A percentile compares a stretch with the other conserved stretches of the same genome.
Conservation (phyloP, 202 grass and related monocot genomes). For the Dendrocalamus latiflorus region DNA sequence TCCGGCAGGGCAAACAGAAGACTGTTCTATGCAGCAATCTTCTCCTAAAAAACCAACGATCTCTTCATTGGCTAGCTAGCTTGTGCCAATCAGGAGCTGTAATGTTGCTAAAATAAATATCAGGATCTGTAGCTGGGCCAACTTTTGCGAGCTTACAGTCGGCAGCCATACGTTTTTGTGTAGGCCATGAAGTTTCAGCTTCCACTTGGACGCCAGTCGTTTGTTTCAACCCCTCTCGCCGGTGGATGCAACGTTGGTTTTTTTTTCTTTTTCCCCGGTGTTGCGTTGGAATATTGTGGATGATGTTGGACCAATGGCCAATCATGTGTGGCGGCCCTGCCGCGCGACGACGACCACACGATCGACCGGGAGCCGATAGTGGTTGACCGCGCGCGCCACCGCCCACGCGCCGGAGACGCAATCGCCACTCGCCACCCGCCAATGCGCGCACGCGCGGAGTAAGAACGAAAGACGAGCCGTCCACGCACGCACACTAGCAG, state of each 20-base stretch:
- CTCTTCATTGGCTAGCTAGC: not conserved
- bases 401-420: not conserved
- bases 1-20: not conserved
- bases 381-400: not conserved
- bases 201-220: no score
- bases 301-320: not conserved
- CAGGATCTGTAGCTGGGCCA: not conserved
- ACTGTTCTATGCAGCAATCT: not conserved
- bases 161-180: no score
- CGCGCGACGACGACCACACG: not conserved
- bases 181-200: no score
- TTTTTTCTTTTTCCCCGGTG: not conserved
- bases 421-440: not conserved
- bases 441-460: no score
- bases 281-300: not conserved
- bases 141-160: no score
- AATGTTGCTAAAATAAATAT: no score
- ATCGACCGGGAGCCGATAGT: not conserved
- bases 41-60: not conserved
- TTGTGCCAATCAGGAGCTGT: no score
- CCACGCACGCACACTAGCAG: not conserved
- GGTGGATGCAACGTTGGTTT: no score
- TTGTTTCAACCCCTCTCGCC: no score
- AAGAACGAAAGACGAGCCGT: no score
- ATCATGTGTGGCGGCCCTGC: not conserved